These are phyloP conservation scores for Cladobotryum mycophilum DNA, from an alignment of 2,329 filamentous ascomycete genomes.

Conservation along the genomic window DNA sequence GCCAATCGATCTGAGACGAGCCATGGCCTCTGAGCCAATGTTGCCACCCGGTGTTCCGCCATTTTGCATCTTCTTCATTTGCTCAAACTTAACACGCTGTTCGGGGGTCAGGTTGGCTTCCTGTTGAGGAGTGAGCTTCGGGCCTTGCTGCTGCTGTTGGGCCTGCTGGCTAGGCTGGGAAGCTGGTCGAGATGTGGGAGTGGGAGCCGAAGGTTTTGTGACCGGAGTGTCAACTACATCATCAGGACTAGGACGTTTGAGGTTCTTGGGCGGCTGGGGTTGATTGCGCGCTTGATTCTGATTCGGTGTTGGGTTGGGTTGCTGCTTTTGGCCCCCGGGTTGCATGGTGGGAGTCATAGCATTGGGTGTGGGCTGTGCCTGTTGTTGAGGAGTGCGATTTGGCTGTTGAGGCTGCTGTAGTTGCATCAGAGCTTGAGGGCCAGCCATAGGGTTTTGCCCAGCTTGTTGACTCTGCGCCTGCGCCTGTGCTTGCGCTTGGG, in stretches of 20 bases:
- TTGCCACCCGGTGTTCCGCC: conserved; percentile 7
- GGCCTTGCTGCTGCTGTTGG: conserved; percentile 10
- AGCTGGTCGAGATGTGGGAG: conserved; percentile 14
- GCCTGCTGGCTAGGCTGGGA: conserved; percentile 19
- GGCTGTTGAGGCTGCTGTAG: conserved; percentile 49
- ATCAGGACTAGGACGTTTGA: conserved; percentile 47
- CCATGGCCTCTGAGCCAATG: conserved; percentile 16
- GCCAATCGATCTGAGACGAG: conserved; percentile 29
- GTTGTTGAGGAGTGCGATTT: conserved; percentile 31
- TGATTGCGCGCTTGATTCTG: conserved; percentile 20
- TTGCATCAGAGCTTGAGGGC: conserved; percentile 46
- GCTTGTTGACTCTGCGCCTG: conserved; percentile 33
- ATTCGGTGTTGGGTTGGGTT: conserved; percentile 17
- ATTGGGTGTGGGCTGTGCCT: conserved; percentile 32
- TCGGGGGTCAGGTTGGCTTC: conserved; percentile 38
- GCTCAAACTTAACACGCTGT: conserved; percentile 40
- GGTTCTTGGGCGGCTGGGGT: conserved; percentile 32
- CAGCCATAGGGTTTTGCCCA: conserved; percentile 34
- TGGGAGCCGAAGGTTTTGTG: conserved; percentile 15
- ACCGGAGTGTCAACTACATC: conserved; percentile 30
- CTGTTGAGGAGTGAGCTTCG: conserved; percentile 22
- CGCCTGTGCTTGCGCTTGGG: conserved; percentile 25
- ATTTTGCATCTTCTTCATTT: conserved; percentile 24
- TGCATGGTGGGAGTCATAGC: conserved; percentile 32
- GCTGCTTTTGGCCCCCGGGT: conserved; percentile 25